phyloP scores from a whole-genome alignment of 2,329 filamentous ascomycete species.

The Spiromastix sp. region DNA sequence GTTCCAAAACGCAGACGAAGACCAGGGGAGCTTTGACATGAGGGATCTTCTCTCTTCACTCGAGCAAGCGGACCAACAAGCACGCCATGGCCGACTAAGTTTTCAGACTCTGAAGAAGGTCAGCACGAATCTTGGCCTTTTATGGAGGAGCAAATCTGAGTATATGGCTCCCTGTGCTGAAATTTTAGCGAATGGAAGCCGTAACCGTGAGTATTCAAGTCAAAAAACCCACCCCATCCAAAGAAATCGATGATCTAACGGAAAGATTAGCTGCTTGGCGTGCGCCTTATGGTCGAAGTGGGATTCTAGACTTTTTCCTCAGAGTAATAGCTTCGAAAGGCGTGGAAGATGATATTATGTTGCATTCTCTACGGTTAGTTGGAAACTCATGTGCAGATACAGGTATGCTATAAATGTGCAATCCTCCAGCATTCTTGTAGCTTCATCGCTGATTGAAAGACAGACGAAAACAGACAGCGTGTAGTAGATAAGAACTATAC shows the following conservation, averaged over 20 bases:
- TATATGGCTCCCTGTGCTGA: slow-evolving; percentile 27
- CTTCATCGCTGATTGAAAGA: slow-evolving; percentile 9
- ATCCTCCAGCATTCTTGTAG: no score
- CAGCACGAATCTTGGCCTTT: slow-evolving; percentile 20
- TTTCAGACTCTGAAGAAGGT: slow-evolving; percentile 18
- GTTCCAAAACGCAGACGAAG: slow-evolving; percentile 19
- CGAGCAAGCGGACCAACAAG: slow-evolving; percentile 19
- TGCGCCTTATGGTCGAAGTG: slow-evolving; percentile 26
- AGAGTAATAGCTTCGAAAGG: slow-evolving; percentile 23
- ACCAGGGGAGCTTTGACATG: slow-evolving; percentile 16
- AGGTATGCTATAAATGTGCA: slow-evolving; percentile 15
- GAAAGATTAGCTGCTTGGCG: slow-evolving; percentile 30
- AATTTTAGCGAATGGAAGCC: slow-evolving; percentile 31
- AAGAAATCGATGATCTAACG: neutral
- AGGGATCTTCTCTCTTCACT: slow-evolving; percentile 21
- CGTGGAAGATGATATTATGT: slow-evolving; percentile 21
- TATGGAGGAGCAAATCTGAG: slow-evolving; percentile 28
- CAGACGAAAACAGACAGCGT: slow-evolving; percentile 33
- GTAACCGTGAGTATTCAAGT: slow-evolving; percentile 27
- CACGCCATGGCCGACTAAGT: slow-evolving; percentile 14
- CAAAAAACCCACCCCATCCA: neutral
- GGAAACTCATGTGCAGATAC: slow-evolving; percentile 38
- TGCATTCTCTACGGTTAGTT: slow-evolving; percentile 32
- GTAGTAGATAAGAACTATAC: slow-evolving; percentile 31
- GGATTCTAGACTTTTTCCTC: slow-evolving; percentile 33